These are phyloP conservation scores for Volutella citrinella DNA, from an alignment of 2,329 filamentous ascomycete species.

Conservation along the genomic window DNA sequence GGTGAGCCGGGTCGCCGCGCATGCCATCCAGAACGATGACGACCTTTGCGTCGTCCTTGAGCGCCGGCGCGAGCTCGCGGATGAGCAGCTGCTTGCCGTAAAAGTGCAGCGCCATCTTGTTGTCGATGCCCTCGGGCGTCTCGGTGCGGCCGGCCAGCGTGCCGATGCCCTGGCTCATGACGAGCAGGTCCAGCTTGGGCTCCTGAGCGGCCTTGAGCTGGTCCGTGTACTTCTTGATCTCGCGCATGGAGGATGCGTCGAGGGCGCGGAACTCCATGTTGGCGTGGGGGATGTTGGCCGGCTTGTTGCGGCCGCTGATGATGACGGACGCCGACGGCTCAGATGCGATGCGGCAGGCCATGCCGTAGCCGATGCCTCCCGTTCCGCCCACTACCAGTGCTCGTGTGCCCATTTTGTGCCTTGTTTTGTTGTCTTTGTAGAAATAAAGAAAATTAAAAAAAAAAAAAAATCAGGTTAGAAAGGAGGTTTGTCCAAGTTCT, in stretches of 20 bases:
- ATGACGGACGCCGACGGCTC: slow-evolving; percentile 25
- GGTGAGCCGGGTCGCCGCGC: slow-evolving; percentile 28
- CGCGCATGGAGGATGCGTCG: slow-evolving; percentile 32
- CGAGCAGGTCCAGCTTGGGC: slow-evolving; percentile 34
- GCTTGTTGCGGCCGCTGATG: slow-evolving; percentile 32
- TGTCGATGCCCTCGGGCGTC: slow-evolving; percentile 42
- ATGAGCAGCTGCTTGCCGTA: slow-evolving; percentile 44
- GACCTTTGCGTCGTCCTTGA: slow-evolving; percentile 36
- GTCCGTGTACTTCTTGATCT: slow-evolving; percentile 32
- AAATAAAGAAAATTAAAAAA: no score
- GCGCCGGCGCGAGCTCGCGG: slow-evolving; percentile 34
- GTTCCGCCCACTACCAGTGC: slow-evolving; percentile 36
- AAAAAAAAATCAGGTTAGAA: no score
- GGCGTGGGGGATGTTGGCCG: slow-evolving; percentile 24
- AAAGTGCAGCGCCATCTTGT: slow-evolving; percentile 44
- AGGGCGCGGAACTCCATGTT: slow-evolving; percentile 32
- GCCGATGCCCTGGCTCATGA: slow-evolving; percentile 38
- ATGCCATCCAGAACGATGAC: slow-evolving; percentile 35
- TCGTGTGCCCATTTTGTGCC: slow-evolving; percentile 17
- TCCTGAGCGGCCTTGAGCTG: slow-evolving; percentile 20
- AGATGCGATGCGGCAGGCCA: slow-evolving; percentile 32
- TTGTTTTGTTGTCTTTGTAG: no score
- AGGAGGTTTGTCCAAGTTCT: slow-evolving; percentile 3
- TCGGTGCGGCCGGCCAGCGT: slow-evolving; percentile 34
- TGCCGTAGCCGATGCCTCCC: slow-evolving; percentile 33